Evolutionary conservation across 148 eudicot genomes (phyloP), one percentile per base, ranked within the genome.

Genomic region (Hydrangea macrophylla): DNA sequence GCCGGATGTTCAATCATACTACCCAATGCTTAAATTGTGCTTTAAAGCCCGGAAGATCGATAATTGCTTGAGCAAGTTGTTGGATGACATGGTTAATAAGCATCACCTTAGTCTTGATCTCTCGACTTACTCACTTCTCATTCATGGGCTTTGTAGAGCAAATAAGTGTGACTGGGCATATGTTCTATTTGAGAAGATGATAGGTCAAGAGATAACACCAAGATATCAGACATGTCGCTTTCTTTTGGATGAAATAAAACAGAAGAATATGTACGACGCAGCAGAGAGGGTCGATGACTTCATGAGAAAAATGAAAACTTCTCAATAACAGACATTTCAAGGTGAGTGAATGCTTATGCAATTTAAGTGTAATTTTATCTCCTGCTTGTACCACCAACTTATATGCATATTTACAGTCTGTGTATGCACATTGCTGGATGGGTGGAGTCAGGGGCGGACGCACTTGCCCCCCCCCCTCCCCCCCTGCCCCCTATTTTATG

Each of bases 31-130:
- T 18, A 90, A 90, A 74, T 65, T 70, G 32, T 93, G 82, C 76
- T 80, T 93, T 75, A 84, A 58, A 74, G 72, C 67, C 50, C 80
- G 81, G 58, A 82, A 73, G 58, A 70, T 68, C 7, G 82, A 73
- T 54, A 44, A 50, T 30, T 69, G 55, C 59, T 71, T 92, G 84
- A 77, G 63, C 17, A 60, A 63, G 55, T 68, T 93, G 70, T 74
- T 93, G 68, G 84, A 86, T 79, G 84, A 82, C 65, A 86, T 90
- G 85, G 62, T 75, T 23, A 71, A 76, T 55, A 83, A 82, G 84
- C 88, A 93, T 74, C 96, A 88, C 70, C 72, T 93, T 26, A 84
- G 98, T 67, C 76, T 88, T 76, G 96, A 90, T 67, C 60, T 73
- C 65, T 80, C 95, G 12, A 76, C 88, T 18, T 93, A 82, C 71